phyloP scores from a whole-genome alignment of 208 protist genomes.

The Trichomonas tenax region DNA sequence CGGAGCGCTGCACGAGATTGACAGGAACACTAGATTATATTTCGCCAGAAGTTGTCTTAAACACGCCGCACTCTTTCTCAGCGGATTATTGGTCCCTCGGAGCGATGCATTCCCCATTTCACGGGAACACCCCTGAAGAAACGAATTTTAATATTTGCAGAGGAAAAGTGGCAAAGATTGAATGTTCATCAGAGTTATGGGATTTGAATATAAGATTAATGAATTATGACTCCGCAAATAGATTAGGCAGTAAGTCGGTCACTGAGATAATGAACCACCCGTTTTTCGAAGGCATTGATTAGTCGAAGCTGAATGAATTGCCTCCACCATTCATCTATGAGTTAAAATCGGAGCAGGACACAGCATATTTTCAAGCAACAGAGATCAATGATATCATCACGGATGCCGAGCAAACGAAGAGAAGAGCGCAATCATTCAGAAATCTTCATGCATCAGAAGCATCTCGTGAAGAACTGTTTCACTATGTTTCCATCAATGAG shows the following conservation, averaged over 20 bases:
- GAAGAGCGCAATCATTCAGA: neutral
- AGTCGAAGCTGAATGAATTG: neutral
- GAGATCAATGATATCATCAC: neutral
- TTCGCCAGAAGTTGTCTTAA: neutral
- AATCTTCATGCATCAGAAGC: neutral
- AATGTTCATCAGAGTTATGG: constrained; percentile 17
- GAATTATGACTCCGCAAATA: constrained; percentile 22
- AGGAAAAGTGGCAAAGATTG: neutral
- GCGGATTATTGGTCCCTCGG: neutral
- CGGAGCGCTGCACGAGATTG: neutral
- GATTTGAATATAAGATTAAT: constrained; percentile 35
- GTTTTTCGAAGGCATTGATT: neutral
- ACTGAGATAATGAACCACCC: neutral
- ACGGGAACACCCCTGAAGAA: neutral
- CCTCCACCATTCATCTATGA: neutral
- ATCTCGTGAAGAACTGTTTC: neutral
- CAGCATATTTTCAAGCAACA: neutral
- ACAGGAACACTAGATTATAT: neutral
- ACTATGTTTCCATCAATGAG: neutral
- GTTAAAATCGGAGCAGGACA: neutral
- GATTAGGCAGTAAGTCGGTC: neutral
- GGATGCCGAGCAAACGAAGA: neutral
- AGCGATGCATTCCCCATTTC: neutral
- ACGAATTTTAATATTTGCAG: neutral
- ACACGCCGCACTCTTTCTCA: neutral